Conservation (phyloP, 495 filamentous ascomycete genomes). For the Glarea lozoyensis region DNA sequence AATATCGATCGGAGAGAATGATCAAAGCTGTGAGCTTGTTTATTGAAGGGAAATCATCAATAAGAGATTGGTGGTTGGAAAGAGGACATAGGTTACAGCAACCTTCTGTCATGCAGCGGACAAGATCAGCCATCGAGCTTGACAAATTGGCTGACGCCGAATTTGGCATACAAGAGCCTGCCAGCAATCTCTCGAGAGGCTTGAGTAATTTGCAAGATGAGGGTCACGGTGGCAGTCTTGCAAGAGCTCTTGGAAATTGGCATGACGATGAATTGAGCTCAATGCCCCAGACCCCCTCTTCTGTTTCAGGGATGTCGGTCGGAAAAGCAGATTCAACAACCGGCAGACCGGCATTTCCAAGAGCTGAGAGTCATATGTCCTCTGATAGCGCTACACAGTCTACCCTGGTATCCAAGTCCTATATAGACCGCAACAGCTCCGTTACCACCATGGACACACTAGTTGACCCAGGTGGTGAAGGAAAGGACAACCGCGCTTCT, state of each 20-base stretch:
- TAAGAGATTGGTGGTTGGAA: conserved; percentile 21
- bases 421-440: conserved; percentile 11
- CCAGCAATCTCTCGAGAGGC: conserved; percentile 12
- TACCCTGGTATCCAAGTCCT: conserved; percentile 8
- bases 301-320: not conserved
- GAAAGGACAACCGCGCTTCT: conserved; percentile 9
- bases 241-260: conserved; percentile 6
- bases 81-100: conserved; percentile 12
- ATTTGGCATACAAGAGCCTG: conserved; percentile 20
- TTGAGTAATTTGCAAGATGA: too few relatives aligned
- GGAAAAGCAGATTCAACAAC: conserved; percentile 4
- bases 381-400: conserved; percentile 3
- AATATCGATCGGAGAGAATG: conserved; percentile 29
- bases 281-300: conserved; percentile 8
- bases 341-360: conserved; percentile 10
- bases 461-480: conserved; percentile 3
- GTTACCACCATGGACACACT: conserved; percentile 15
- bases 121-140: not conserved
- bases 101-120: conserved; percentile 4
- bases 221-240: too few relatives aligned
- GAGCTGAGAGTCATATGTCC: conserved; percentile 10
- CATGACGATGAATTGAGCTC: not conserved
- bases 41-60: conserved; percentile 25
- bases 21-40: conserved; percentile 30
- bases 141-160: conserved; percentile 17